phyloP scores from a whole-genome alignment of 108 stramenopile genomes.

The Aurantiochytrium sp. region DNA sequence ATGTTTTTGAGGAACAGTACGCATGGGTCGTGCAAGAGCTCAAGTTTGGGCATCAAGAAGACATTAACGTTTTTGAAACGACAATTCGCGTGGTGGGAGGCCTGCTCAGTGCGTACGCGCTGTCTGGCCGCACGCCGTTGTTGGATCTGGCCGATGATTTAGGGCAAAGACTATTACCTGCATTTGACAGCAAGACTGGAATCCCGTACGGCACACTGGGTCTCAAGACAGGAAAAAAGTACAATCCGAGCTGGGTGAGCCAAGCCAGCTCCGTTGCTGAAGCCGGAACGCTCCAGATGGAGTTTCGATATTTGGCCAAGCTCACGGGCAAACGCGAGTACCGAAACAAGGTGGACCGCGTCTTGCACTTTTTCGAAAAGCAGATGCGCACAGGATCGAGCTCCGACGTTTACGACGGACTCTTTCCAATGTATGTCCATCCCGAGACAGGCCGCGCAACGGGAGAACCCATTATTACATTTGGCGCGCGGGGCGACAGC shows the following conservation, averaged over 20 bases:
- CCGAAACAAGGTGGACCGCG: constrained; percentile 21
- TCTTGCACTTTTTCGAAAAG: constrained; percentile 19
- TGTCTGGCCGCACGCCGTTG: constrained; percentile 42
- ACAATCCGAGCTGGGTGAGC: constrained; percentile 19
- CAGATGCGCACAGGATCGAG: background rate
- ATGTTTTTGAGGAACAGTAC: constrained; percentile 73
- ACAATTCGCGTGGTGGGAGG: constrained; percentile 92
- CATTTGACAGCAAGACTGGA: constrained; percentile 46
- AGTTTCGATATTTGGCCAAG: constrained; percentile 54
- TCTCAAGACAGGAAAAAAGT: constrained; percentile 23
- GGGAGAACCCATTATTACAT: background rate
- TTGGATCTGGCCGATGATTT: constrained; percentile 45
- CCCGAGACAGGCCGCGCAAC: constrained; percentile 28
- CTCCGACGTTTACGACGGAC: background rate
- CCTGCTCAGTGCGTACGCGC: constrained; percentile 78
- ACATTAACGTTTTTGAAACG: constrained; percentile 89
- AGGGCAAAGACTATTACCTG: constrained; percentile 46
- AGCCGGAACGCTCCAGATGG: constrained; percentile 53
- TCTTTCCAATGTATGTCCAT: constrained; percentile 29
- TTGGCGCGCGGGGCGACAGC: constrained; percentile 61
- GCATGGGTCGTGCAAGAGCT: constrained; percentile 69
- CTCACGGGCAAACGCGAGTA: constrained; percentile 37
- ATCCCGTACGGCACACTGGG: constrained; percentile 41
- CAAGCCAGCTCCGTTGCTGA: constrained; percentile 32
- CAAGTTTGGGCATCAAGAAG: constrained; percentile 36